Evolutionary conservation across 2,329 filamentous ascomycete genomes (phyloP).

Genomic region (Fusarium sublunatum): DNA sequence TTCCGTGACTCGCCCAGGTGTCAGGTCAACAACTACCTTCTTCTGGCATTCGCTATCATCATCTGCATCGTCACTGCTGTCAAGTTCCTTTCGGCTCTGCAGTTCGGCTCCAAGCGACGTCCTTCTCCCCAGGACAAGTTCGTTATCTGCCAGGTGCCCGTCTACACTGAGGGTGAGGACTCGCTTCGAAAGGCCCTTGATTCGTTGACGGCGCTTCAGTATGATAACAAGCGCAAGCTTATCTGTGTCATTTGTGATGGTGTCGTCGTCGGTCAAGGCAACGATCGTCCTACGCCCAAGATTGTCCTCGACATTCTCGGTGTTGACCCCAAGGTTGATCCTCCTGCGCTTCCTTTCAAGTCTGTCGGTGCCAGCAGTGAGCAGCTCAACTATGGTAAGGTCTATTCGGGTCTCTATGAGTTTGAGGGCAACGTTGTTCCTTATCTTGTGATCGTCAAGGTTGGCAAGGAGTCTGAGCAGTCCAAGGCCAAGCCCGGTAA

Average conservation of each 20-base stretch:
- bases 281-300: constrained; percentile 95
- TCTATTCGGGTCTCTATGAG: constrained; percentile 97
- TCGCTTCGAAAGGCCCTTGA: constrained; percentile 92
- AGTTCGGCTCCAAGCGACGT: constrained; percentile 90
- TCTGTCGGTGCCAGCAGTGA: constrained; percentile 89
- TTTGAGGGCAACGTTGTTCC: constrained; percentile 98
- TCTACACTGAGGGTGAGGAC: constrained; percentile 98
- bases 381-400: constrained; percentile 97
- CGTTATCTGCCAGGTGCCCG: constrained; percentile 97
- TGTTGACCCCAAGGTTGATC: constrained; percentile 96
- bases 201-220: constrained; percentile 91
- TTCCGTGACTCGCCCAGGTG: constrained; percentile 83
- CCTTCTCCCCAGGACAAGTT: constrained; percentile 97
- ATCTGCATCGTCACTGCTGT: constrained; percentile 81
- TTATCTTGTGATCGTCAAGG: constrained; percentile 95
- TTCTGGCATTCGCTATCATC: constrained; percentile 87
- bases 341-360: constrained; percentile 92
- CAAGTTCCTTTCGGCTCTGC: constrained; percentile 93
- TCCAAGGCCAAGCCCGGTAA: constrained; percentile 93
- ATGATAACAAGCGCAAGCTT: constrained; percentile 98
- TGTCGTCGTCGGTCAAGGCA: constrained; percentile 94
- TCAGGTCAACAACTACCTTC: constrained; percentile 89
- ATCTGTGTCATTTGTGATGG: constrained; percentile 97
- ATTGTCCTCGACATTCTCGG: constrained; percentile 97
- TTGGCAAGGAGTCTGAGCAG: constrained; percentile 96